A percentile compares a stretch with the other conserved stretches of the same genome.
Evolutionary conservation across 2,329 filamentous ascomycete genomes (phyloP).

Genomic region (Leptoxyphium fumago): DNA sequence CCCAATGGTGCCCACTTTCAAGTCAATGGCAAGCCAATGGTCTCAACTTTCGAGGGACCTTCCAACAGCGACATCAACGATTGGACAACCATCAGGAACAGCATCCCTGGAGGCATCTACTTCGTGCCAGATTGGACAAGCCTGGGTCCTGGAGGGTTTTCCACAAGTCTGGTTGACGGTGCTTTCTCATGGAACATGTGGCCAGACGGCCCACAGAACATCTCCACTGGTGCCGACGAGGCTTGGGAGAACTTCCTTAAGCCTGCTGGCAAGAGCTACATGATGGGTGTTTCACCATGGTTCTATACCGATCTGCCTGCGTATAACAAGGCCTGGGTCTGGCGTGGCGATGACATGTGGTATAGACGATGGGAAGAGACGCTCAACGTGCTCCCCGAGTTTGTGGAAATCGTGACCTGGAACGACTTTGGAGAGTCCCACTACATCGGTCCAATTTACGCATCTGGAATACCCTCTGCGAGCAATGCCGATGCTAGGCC

Average conservation of each 20-base stretch:
- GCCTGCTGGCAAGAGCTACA: constrained; percentile 31
- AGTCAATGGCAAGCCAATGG: constrained; percentile 35
- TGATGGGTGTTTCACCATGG: constrained; percentile 34
- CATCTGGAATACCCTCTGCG: constrained; percentile 1
- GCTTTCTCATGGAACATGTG: constrained; percentile 36
- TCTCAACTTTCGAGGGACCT: constrained; percentile 38
- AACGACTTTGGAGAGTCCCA: constrained; percentile 48
- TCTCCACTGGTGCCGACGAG: constrained; percentile 23
- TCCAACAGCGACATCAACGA: constrained; percentile 31
- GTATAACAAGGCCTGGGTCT: constrained; percentile 48
- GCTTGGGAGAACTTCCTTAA: constrained; percentile 1
- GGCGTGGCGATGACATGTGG: constrained; percentile 46
- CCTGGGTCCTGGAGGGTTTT: constrained; percentile 17
- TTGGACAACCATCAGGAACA: constrained; percentile 1
- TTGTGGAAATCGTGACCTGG: constrained; percentile 43
- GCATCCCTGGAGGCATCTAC: constrained; percentile 17
- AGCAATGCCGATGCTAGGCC: constrained; percentile 1
- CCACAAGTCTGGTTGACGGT: constrained; percentile 23
- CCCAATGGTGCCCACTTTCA: constrained; percentile 31
- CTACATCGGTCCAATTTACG: constrained; percentile 29
- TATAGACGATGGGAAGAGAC: constrained; percentile 42
- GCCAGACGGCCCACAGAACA: constrained; percentile 35
- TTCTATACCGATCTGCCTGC: constrained; percentile 42
- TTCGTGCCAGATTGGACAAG: constrained; percentile 35
- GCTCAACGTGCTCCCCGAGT: constrained; percentile 36